A percentile compares a stretch with the other conserved stretches of the same genome.
phyloP scores from a whole-genome alignment of 169 alveolate genomes.

The Theileria parva region DNA sequence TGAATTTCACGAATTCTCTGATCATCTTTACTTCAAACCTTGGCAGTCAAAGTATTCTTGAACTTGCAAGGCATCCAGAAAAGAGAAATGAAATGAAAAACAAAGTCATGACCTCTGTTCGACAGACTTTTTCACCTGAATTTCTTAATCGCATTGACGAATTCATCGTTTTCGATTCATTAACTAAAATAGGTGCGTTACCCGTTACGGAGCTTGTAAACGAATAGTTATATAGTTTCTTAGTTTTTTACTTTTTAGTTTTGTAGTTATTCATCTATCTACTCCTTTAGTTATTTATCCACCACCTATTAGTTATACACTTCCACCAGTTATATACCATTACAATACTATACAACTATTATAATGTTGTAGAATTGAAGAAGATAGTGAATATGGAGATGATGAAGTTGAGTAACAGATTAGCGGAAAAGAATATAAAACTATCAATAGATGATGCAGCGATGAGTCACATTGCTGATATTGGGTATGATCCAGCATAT shows the following conservation, averaged over 20 bases:
- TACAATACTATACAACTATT: neutral
- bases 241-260: neutral
- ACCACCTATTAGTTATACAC: neutral
- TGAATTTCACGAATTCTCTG: conserved; percentile 83
- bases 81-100: conserved; percentile 73
- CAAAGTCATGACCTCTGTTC: conserved; percentile 76
- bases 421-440: conserved; percentile 79
- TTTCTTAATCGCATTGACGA: conserved; percentile 86
- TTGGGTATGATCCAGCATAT: conserved; percentile 85
- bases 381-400: conserved; percentile 80
- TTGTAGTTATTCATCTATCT: neutral
- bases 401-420: conserved; percentile 78
- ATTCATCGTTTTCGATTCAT: conserved; percentile 78
- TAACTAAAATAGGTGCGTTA: conserved; percentile 60
- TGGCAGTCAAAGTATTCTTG: conserved; percentile 82
- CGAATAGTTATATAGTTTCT: neutral
- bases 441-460: conserved; percentile 84
- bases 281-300: neutral
- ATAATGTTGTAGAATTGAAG: conserved; percentile 68
- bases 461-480: conserved; percentile 78
- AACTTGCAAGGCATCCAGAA: conserved; percentile 79
- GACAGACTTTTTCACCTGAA: conserved; percentile 84
- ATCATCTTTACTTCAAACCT: conserved; percentile 85
- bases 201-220: neutral
- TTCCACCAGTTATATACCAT: neutral